Conservation (phyloP, 1,284 basidiomycete species). For the Filobasidium uniguttulatum region DNA sequence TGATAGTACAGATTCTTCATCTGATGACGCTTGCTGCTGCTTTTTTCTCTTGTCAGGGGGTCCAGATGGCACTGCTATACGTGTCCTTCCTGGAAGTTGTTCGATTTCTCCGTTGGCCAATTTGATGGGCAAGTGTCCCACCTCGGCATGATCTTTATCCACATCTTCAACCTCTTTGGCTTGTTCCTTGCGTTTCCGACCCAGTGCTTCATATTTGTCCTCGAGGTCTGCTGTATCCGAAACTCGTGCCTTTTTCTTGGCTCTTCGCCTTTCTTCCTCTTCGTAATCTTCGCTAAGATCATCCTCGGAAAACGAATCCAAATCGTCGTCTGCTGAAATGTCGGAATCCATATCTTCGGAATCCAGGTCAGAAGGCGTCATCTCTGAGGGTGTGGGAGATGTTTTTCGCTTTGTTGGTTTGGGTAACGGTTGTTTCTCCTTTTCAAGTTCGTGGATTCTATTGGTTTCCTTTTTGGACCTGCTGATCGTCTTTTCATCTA, state of each 20-base stretch:
- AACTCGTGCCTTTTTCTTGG: conserved; percentile 7
- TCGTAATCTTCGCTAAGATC: conserved; percentile 7
- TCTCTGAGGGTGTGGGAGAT: conserved; percentile 18
- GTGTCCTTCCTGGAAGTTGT: conserved; percentile 31
- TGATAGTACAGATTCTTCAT: conserved; percentile 29
- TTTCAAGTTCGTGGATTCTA: conserved; percentile 31
- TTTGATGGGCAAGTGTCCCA: conserved; percentile 71
- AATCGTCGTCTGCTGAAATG: conserved; percentile 8
- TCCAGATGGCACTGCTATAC: conserved; percentile 34
- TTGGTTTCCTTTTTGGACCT: conserved; percentile 34
- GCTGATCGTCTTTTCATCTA: conserved; percentile 28
- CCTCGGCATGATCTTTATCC: conserved; percentile 32
- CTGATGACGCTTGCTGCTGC: conserved; percentile 20
- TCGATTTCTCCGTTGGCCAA: conserved; percentile 61
- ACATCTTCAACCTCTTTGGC: conserved; percentile 16
- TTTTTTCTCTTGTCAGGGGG: conserved; percentile 26
- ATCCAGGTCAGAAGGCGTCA: conserved; percentile 18
- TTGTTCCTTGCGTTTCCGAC: neutral
- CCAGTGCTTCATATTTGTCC: conserved; percentile 4
- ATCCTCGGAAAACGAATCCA: conserved; percentile 16
- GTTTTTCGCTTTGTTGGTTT: conserved; percentile 21
- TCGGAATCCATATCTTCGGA: conserved; percentile 12
- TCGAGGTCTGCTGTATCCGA: conserved; percentile 7
- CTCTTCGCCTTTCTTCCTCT: conserved; percentile 5
- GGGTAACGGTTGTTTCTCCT: conserved; percentile 28